phyloP scores from a whole-genome alignment of 306 rosid species.

The Bauhinia variegata region DNA sequence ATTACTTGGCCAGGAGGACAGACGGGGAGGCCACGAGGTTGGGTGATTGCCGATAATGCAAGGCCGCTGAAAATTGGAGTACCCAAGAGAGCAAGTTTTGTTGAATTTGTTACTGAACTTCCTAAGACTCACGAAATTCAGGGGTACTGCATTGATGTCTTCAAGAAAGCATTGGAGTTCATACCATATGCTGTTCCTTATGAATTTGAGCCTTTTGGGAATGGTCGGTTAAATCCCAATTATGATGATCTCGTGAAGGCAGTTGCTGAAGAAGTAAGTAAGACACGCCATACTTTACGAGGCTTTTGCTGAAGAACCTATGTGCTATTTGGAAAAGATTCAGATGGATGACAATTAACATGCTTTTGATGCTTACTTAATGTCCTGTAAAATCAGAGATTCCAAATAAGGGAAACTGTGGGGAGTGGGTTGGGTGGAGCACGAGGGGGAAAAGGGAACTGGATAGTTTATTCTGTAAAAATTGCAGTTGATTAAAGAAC shows the following conservation, averaged over 20 bases:
- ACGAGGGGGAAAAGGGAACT: constrained; percentile 7
- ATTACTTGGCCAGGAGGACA: constrained; percentile 92
- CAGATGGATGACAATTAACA: constrained; percentile 19
- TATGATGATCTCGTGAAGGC: constrained; percentile 68
- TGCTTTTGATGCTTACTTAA: constrained; percentile 7
- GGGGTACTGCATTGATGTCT: constrained; percentile 85
- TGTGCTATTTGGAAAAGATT: background rate
- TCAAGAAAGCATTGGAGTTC: constrained; percentile 62
- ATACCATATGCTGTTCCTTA: constrained; percentile 82
- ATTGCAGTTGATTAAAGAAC: background rate
- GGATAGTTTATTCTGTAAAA: background rate
- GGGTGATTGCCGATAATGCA: constrained; percentile 77
- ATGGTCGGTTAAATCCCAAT: constrained; percentile 75
- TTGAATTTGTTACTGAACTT: constrained; percentile 73
- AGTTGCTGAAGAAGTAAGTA: constrained; percentile 68
- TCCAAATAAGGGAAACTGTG: background rate
- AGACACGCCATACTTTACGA: constrained; percentile 8
- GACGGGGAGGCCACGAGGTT: constrained; percentile 81
- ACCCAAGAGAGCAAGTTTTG: constrained; percentile 83
- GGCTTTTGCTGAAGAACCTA: constrained; percentile 20
- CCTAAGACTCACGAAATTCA: constrained; percentile 45
- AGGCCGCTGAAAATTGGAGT: constrained; percentile 87
- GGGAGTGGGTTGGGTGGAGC: background rate
- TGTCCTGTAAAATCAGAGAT: constrained; percentile 1
- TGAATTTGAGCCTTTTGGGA: constrained; percentile 68